Percentiles rank a stretch among this genome's conserved stretches.
Evolutionary conservation across 306 rosid species (phyloP).

Genomic region (Fagus sylvatica): DNA sequence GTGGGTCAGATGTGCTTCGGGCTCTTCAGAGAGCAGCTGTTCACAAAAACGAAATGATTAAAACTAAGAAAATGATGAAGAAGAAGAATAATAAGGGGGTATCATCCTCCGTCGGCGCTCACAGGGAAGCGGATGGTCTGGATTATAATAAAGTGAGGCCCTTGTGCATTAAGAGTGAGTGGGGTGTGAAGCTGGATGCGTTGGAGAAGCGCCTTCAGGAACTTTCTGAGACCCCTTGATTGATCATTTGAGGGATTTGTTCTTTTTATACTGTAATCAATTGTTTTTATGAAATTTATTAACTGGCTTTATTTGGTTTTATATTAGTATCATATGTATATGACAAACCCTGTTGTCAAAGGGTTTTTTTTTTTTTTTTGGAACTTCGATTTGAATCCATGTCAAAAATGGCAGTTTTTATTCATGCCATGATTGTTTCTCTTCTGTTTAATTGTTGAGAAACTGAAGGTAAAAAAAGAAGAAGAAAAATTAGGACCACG

Average conservation of each 20-base stretch:
- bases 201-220: conserved; percentile 57
- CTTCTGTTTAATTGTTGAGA: too few relatives aligned
- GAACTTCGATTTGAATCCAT: too few relatives aligned
- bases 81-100: neutral
- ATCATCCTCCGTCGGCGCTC: conserved; percentile 33
- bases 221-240: conserved; percentile 40
- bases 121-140: conserved; percentile 22
- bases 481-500: too few relatives aligned
- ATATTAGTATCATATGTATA: too few relatives aligned
- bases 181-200: conserved; percentile 53
- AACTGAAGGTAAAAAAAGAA: too few relatives aligned
- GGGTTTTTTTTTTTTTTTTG: too few relatives aligned
- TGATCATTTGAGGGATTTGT: conserved; percentile 9
- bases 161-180: conserved; percentile 41
- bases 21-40: conserved; percentile 61
- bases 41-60: conserved; percentile 20
- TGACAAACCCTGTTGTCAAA: too few relatives aligned
- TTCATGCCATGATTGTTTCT: too few relatives aligned
- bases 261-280: neutral
- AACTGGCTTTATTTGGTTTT: neutral
- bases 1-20: conserved; percentile 69
- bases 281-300: neutral
- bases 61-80: conserved; percentile 35
- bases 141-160: conserved; percentile 46
- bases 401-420: too few relatives aligned